A percentile compares a stretch with the other conserved stretches of the same genome.
These are phyloP conservation scores for Nicotiana benthamiana DNA, from an alignment of 257 asterid species.

Conservation along the genomic window DNA sequence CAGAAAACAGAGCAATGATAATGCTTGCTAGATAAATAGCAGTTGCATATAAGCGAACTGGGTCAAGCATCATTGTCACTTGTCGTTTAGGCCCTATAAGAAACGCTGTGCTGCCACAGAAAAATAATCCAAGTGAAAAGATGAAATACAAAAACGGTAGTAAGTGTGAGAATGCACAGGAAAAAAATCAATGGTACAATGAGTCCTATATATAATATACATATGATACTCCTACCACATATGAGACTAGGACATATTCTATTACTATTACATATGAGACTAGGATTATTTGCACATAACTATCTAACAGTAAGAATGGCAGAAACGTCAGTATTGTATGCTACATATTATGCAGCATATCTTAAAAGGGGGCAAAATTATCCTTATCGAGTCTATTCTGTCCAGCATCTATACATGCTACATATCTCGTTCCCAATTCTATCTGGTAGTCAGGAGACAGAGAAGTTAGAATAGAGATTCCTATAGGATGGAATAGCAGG, in stretches of 20 bases:
- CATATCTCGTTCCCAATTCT: background rate
- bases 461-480: background rate
- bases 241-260: too few species aligned
- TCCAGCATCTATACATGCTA: background rate
- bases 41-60: conserved; percentile 92
- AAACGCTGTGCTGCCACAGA: conserved; percentile 95
- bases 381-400: background rate
- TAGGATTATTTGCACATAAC: too few species aligned
- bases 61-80: conserved; percentile 94
- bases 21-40: conserved; percentile 93
- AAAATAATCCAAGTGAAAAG: conserved; percentile 25
- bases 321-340: background rate
- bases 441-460: background rate
- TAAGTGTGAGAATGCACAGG: too few species aligned
- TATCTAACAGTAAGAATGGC: background rate
- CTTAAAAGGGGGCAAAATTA: background rate
- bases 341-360: background rate
- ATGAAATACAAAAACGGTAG: background rate
- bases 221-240: too few species aligned
- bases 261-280: too few species aligned
- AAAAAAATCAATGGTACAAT: too few species aligned
- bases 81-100: conserved; percentile 97
- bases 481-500: background rate
- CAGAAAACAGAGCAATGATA: conserved; percentile 77
- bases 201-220: too few species aligned